Percentiles rank a stretch among this genome's conserved stretches.
Conservation (phyloP, 306 rosid genomes). For the Astragalus membranaceus region DNA sequence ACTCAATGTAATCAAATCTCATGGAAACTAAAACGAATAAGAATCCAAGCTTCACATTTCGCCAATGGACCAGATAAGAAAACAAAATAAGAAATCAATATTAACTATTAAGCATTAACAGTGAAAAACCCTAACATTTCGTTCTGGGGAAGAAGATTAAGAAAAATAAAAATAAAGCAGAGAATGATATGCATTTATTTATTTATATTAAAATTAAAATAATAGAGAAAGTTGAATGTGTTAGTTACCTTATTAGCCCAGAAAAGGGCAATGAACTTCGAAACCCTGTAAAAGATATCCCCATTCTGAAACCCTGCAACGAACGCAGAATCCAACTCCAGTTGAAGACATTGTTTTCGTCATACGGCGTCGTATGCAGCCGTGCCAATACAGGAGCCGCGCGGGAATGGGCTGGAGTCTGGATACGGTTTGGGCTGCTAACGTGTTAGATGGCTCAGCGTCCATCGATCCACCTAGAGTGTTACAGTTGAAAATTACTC, state of each 20-base stretch:
- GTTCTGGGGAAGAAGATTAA: background rate
- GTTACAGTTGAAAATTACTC: too few relatives aligned
- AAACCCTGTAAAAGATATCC: slow-evolving; percentile 31
- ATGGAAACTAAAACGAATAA: background rate
- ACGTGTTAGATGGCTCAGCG: too few relatives aligned
- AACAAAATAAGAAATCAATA: background rate
- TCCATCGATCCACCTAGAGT: too few relatives aligned
- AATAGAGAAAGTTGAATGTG: background rate
- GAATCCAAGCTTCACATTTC: background rate
- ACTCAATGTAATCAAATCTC: too few relatives aligned
- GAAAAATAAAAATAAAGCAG: background rate
- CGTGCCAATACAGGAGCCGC: background rate
- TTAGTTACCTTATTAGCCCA: slow-evolving; percentile 46
- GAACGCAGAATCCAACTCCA: background rate
- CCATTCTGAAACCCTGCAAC: slow-evolving; percentile 21
- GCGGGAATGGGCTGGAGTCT: too few relatives aligned
- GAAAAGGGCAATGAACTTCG: slow-evolving; percentile 61
- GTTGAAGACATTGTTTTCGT: background rate
- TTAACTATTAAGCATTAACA: background rate
- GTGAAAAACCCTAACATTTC: background rate
- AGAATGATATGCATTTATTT: too few relatives aligned
- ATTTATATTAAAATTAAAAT: background rate
- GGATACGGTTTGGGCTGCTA: too few relatives aligned
- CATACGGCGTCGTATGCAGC: slow-evolving; percentile 10
- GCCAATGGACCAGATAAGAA: background rate